These are phyloP conservation scores for Starmerella floricola DNA, from an alignment of 805 yeast genomes.

Conservation along the genomic window DNA sequence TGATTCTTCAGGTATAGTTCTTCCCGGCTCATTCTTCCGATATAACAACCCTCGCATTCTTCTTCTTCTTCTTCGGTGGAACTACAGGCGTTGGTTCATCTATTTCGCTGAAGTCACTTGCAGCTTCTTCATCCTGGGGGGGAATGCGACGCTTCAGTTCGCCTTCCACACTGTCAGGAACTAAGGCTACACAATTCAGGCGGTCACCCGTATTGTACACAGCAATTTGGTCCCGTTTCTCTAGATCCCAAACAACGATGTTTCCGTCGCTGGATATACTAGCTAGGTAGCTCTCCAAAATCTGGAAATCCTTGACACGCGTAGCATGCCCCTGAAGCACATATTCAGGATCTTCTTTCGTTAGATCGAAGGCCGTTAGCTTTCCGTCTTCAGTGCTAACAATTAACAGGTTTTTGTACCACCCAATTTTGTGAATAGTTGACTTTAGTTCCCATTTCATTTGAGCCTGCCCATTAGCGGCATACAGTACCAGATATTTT, in stretches of 20 bases:
- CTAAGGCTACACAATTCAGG: slow-evolving; percentile 66
- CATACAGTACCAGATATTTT: slow-evolving; percentile 8
- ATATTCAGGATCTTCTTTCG: slow-evolving; percentile 35
- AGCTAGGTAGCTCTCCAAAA: slow-evolving; percentile 43
- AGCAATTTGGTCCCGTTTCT: slow-evolving; percentile 63
- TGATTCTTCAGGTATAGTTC: neutral
- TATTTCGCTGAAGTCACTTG: slow-evolving; percentile 13
- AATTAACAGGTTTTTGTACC: slow-evolving; percentile 45
- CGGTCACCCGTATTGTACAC: slow-evolving; percentile 86
- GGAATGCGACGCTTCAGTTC: slow-evolving; percentile 50
- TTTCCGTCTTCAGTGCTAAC: slow-evolving; percentile 63
- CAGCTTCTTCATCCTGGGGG: slow-evolving; percentile 35
- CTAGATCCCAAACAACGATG: slow-evolving; percentile 79
- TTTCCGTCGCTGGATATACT: slow-evolving; percentile 90
- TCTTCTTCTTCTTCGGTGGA: slow-evolving; percentile 20
- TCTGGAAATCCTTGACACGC: slow-evolving; percentile 68
- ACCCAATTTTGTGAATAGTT: slow-evolving; percentile 58
- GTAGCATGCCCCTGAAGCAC: slow-evolving; percentile 67
- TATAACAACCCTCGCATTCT: slow-evolving; percentile 24
- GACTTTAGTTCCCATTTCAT: slow-evolving; percentile 31
- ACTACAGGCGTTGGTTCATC: slow-evolving; percentile 10
- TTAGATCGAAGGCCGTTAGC: slow-evolving; percentile 42
- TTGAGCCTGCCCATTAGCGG: slow-evolving; percentile 41
- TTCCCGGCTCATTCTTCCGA: slow-evolving; percentile 2
- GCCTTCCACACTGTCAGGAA: slow-evolving; percentile 66